A percentile compares a stretch with the other conserved stretches of the same genome.
Conservation (phyloP, 2,329 filamentous ascomycete genomes). For the Cladosporium sp. region DNA sequence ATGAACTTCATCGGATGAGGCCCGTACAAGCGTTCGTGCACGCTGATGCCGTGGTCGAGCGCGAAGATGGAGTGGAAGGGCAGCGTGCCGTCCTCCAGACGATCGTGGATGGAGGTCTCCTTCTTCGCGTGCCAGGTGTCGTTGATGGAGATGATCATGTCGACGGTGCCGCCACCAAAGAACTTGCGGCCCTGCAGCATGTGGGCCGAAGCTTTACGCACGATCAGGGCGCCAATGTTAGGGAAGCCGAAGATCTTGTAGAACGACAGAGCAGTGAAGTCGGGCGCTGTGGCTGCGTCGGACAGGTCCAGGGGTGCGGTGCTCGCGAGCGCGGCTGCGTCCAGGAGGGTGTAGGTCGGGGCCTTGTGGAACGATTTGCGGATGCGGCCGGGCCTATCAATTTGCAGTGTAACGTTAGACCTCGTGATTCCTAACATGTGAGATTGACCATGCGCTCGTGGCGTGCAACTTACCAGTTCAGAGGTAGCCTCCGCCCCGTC, state of each 20-base stretch:
- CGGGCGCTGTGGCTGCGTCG: slow-evolving; percentile 47
- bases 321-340: slow-evolving; percentile 60
- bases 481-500: slow-evolving; percentile 32
- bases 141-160: slow-evolving; percentile 50
- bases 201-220: slow-evolving; percentile 50
- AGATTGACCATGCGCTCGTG: neutral
- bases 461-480: slow-evolving; percentile 26
- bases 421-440: neutral
- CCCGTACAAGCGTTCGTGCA: slow-evolving; percentile 51
- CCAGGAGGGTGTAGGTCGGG: slow-evolving; percentile 47
- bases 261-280: slow-evolving; percentile 56
- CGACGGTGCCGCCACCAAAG: slow-evolving; percentile 63
- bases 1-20: slow-evolving; percentile 53
- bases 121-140: slow-evolving; percentile 52
- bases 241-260: slow-evolving; percentile 65
- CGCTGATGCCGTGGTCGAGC: slow-evolving; percentile 52
- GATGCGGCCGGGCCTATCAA: slow-evolving; percentile 26
- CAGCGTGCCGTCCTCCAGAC: slow-evolving; percentile 61
- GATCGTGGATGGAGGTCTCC: slow-evolving; percentile 49
- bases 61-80: slow-evolving; percentile 61
- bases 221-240: slow-evolving; percentile 55
- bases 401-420: slow-evolving; percentile 18
- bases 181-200: slow-evolving; percentile 52
- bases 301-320: slow-evolving; percentile 54
- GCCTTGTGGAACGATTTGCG: slow-evolving; percentile 30